Conservation (phyloP, 2,329 filamentous ascomycete species). For the Byssoonygena ceratinophila region DNA sequence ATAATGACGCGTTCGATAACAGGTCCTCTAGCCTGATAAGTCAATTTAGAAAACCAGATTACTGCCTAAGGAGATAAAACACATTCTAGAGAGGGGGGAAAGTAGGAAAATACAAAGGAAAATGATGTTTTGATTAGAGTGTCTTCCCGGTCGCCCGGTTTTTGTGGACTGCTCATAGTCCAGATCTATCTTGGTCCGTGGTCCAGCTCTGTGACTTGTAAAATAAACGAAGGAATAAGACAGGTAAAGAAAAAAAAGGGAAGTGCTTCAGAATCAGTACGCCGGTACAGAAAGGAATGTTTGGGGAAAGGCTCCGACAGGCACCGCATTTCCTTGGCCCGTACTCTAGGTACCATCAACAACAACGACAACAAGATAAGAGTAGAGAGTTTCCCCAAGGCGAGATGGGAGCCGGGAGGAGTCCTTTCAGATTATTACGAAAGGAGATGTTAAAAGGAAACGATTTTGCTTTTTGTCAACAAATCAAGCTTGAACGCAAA, state of each 20-base stretch:
- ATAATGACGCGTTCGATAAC: too few relatives aligned
- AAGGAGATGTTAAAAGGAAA: background rate
- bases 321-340: background rate
- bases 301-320: background rate
- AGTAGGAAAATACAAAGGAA: background rate
- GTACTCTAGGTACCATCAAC: background rate
- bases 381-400: constrained; percentile 3
- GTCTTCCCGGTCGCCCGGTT: constrained; percentile 7
- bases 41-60: too few relatives aligned
- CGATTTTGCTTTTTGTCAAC: constrained; percentile 4
- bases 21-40: too few relatives aligned
- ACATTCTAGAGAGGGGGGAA: background rate
- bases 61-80: background rate
- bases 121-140: background rate
- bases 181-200: constrained; percentile 6
- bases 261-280: background rate
- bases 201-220: background rate
- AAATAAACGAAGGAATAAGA: background rate
- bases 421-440: background rate
- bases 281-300: too few relatives aligned
- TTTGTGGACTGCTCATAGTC: background rate
- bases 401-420: background rate
- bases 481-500: background rate
- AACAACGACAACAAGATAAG: background rate
- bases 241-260: background rate